phyloP scores from a whole-genome alignment of 2,329 filamentous ascomycete species.

The Nemania sp. region DNA sequence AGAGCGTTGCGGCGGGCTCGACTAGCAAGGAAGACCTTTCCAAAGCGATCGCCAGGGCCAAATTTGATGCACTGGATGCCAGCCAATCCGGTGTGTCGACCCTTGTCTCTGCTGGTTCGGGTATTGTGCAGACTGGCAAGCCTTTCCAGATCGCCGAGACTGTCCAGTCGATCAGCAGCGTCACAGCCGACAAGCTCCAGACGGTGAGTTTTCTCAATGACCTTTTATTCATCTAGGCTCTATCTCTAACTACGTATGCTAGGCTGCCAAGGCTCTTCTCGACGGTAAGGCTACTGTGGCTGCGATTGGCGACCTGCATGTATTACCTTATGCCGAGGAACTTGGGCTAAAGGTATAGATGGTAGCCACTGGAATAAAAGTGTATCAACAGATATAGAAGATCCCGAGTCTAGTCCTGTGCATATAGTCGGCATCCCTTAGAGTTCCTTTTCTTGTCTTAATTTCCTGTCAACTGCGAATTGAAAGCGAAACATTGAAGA shows the following conservation, averaged over 20 bases:
- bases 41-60: slow-evolving; percentile 91
- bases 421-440: slow-evolving; percentile 51
- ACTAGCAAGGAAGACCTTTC: slow-evolving; percentile 83
- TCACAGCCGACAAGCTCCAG: slow-evolving; percentile 84
- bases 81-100: slow-evolving; percentile 78
- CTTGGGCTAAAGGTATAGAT: slow-evolving; percentile 91
- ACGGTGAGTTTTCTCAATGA: slow-evolving; percentile 61
- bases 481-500: background rate
- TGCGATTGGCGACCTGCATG: slow-evolving; percentile 87
- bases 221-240: background rate
- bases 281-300: slow-evolving; percentile 88
- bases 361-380: slow-evolving; percentile 38
- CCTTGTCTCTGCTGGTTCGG: slow-evolving; percentile 81
- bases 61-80: slow-evolving; percentile 85
- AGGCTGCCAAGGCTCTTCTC: slow-evolving; percentile 88
- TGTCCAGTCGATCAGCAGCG: slow-evolving; percentile 76
- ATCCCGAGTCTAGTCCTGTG: slow-evolving; percentile 47
- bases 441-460: slow-evolving; percentile 35
- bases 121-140: slow-evolving; percentile 80
- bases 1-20: slow-evolving; percentile 76
- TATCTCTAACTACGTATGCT: slow-evolving; percentile 39
- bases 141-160: slow-evolving; percentile 82
- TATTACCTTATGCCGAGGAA: slow-evolving; percentile 91
- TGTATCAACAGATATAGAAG: slow-evolving; percentile 53
- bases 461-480: background rate